Percentiles rank a stretch among this genome's conserved stretches.
Conservation (phyloP, 768 basidiomycete genomes). For the Termitomyces bulborhizus region DNA sequence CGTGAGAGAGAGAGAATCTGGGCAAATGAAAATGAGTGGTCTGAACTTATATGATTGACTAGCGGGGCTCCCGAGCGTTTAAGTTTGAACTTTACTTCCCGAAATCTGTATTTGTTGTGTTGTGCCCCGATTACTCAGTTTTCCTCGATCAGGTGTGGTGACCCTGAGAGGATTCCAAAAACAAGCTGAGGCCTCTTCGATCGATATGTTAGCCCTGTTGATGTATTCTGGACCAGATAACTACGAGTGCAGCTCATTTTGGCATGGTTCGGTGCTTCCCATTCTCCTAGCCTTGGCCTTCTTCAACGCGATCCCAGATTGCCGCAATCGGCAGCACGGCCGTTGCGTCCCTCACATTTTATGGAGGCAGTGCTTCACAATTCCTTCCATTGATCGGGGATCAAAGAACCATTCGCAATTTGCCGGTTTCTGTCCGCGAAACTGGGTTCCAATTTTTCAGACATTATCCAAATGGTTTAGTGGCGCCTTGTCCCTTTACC, state of each 20-base stretch:
- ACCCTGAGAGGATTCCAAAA: conserved; percentile 25
- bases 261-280: conserved; percentile 18
- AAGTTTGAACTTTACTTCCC: conserved; percentile 28
- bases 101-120: conserved; percentile 26
- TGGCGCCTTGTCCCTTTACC: conserved; percentile 20
- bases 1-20: conserved; percentile 42
- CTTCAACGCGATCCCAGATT: conserved; percentile 3
- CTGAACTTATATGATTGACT: conserved; percentile 33
- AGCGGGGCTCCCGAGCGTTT: conserved; percentile 26
- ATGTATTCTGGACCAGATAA: not conserved
- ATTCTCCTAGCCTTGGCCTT: conserved; percentile 12
- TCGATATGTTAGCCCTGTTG: conserved; percentile 10
- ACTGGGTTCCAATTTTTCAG: not conserved
- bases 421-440: conserved; percentile 20
- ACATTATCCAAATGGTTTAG: conserved; percentile 28
- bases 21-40: conserved; percentile 28
- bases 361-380: conserved; percentile 26
- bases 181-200: conserved; percentile 2
- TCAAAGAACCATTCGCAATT: conserved; percentile 39
- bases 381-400: conserved; percentile 56
- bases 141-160: conserved; percentile 38
- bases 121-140: conserved; percentile 31
- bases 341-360: conserved; percentile 20
- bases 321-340: conserved; percentile 23
- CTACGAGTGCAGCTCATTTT: conserved; percentile 1